Evolutionary conservation across 768 basidiomycete species (phyloP).

Genomic region (Suillus luteus): DNA sequence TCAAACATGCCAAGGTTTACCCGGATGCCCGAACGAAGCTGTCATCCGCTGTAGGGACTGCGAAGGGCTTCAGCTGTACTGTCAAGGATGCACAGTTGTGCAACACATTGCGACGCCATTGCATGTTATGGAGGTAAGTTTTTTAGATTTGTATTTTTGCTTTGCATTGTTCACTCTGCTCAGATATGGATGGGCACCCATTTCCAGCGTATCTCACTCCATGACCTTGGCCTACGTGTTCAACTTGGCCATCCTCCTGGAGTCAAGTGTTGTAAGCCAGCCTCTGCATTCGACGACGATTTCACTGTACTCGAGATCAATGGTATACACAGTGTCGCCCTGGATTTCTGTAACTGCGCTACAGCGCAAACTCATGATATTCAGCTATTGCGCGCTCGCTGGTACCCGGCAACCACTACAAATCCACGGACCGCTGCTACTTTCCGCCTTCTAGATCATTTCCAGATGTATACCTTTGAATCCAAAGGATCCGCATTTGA

Average conservation of each 20-base stretch:
- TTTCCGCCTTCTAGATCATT: conserved; percentile 26
- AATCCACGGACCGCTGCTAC: conserved; percentile 31
- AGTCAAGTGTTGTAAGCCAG: conserved; percentile 15
- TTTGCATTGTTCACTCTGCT: no score
- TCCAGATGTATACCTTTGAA: conserved; percentile 31
- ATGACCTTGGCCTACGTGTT: conserved; percentile 13
- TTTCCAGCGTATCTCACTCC: conserved; percentile 16
- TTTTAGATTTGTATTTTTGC: no score
- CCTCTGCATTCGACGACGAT: neutral
- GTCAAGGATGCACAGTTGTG: no score
- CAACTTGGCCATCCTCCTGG: conserved; percentile 10
- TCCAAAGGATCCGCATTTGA: conserved; percentile 31
- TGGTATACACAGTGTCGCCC: conserved; percentile 22
- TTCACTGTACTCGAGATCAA: conserved; percentile 8
- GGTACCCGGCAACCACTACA: conserved; percentile 19
- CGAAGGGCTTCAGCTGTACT: no score
- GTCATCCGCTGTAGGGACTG: no score
- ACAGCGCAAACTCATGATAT: conserved; percentile 9
- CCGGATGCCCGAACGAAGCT: no score
- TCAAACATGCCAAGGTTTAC: no score
- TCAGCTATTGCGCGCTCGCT: conserved; percentile 15
- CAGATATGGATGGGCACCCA: no score
- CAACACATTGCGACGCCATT: no score
- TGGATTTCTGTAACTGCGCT: conserved; percentile 19
- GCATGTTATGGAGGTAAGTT: no score